Percentiles rank a stretch among this genome's conserved stretches.
These are phyloP conservation scores for Entrophospora sp. DNA, from an alignment of 192 early-diverging fungal genomes.

Conservation along the genomic window DNA sequence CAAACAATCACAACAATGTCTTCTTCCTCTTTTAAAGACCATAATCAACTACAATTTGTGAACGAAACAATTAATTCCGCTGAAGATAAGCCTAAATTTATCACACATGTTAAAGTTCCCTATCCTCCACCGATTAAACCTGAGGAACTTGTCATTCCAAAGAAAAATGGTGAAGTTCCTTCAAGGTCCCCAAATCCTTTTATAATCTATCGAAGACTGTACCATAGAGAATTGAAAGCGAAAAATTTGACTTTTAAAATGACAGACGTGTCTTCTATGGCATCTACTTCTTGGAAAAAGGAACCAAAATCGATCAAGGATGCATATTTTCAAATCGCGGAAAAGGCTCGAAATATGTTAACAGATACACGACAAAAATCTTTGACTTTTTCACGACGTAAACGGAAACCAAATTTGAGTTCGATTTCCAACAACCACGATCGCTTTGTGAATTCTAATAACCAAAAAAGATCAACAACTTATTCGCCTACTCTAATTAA, in stretches of 20 bases:
- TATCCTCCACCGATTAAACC: background rate
- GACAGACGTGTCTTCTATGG: conserved; percentile 2
- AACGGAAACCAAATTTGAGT: too few relatives aligned
- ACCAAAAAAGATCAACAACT: too few relatives aligned
- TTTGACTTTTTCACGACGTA: background rate
- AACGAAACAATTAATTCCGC: too few relatives aligned
- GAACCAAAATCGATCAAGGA: background rate
- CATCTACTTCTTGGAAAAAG: background rate
- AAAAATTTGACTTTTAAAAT: conserved; percentile 3
- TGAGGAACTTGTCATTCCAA: background rate
- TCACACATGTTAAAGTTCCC: too few relatives aligned
- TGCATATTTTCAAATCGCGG: background rate
- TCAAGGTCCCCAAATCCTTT: background rate
- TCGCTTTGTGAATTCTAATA: too few relatives aligned
- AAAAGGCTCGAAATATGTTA: background rate
- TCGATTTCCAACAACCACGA: too few relatives aligned
- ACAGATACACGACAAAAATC: background rate
- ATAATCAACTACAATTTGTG: too few relatives aligned
- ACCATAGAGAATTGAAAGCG: background rate
- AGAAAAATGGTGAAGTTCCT: background rate
- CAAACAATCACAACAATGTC: too few relatives aligned
- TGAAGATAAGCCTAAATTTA: too few relatives aligned
- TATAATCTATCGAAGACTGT: conserved; percentile 3
- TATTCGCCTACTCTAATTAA: too few relatives aligned
- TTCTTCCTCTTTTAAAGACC: too few relatives aligned